Evolutionary conservation across 768 basidiomycete genomes (phyloP), one percentile per base, ranked within the genome.

Genomic region (Tricholoma hemisulphureum): DNA sequence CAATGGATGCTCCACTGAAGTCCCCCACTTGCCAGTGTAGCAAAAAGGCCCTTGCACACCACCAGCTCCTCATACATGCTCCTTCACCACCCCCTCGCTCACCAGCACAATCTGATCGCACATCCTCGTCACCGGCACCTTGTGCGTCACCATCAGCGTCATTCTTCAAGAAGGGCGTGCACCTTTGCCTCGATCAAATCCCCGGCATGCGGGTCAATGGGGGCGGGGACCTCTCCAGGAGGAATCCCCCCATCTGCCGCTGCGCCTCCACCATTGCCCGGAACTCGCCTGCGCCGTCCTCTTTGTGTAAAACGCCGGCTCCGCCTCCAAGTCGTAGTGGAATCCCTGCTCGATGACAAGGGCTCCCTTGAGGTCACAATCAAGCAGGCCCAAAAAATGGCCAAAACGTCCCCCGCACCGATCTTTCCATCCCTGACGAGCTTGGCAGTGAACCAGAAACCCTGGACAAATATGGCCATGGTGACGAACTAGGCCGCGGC

Each of bases 311-410:
- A 55, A 51, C 51, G 51, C 50, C 7, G 71, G 62, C 3, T 66
- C 72, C 14, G 61, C 69, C 67, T 93, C 91, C 51, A 98, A 80
- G 66, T 96, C 95, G 1, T 71, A 72, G 1, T 94, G 83, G 71
- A 85, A 96, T 0, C 97, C 97, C 65, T 93, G 89, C 68, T 98
- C 93, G 48, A 88, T 88, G 28, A 97, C 84, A 0, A 69, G 63
- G 0, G 95, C 96, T 18, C 85, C 79, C 62, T 86, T 84, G 77
- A 98, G 86, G 90, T 88, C 0, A 93, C 94, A 59, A 98, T 90
- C 20, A 98, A 77, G 69, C 93, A 95, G 0, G 96, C 95, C 95
- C 96, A 98, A 71, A 98, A 99, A 52, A 95, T 93, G n/a, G 90
- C 87, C 88, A 95, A 95, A 61, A 98, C 90, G 32, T 88, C 83